Conservation (phyloP, 805 yeast species). For the Sugiyamaella smithiae region DNA sequence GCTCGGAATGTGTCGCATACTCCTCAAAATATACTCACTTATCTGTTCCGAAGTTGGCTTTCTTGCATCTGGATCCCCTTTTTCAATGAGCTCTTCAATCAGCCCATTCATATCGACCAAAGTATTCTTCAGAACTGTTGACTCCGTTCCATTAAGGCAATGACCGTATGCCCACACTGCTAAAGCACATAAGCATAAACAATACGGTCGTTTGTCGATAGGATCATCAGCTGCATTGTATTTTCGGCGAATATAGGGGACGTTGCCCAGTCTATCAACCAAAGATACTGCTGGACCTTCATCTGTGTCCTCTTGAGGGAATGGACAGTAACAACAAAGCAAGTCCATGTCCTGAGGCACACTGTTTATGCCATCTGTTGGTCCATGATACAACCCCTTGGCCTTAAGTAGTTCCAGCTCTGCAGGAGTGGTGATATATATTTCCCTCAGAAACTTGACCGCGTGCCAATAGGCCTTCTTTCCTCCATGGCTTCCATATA, state of each 20-base stretch:
- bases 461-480: slow-evolving; percentile 58
- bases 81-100: neutral
- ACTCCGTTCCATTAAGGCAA: slow-evolving; percentile 33
- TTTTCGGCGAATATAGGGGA: slow-evolving; percentile 15
- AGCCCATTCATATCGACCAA: neutral
- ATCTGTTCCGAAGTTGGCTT: slow-evolving; percentile 2
- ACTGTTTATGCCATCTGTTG: slow-evolving; percentile 17
- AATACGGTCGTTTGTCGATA: slow-evolving; percentile 30
- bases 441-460: slow-evolving; percentile 57
- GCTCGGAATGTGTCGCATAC: slow-evolving; percentile 12
- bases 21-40: slow-evolving; percentile 1
- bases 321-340: slow-evolving; percentile 20
- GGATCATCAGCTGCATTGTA: slow-evolving; percentile 29
- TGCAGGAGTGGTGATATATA: slow-evolving; percentile 55
- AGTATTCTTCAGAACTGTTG: slow-evolving; percentile 16
- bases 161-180: slow-evolving; percentile 35
- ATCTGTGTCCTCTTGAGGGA: slow-evolving; percentile 19
- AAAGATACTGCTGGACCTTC: neutral
- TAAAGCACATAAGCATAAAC: slow-evolving; percentile 29
- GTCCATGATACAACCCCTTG: neutral
- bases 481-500: slow-evolving; percentile 50
- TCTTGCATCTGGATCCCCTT: neutral
- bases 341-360: slow-evolving; percentile 14
- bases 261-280: slow-evolving; percentile 10
- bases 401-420: slow-evolving; percentile 28